These are phyloP conservation scores for Gynostemma pentaphyllum DNA, from an alignment of 306 rosid species.

Conservation along the genomic window DNA sequence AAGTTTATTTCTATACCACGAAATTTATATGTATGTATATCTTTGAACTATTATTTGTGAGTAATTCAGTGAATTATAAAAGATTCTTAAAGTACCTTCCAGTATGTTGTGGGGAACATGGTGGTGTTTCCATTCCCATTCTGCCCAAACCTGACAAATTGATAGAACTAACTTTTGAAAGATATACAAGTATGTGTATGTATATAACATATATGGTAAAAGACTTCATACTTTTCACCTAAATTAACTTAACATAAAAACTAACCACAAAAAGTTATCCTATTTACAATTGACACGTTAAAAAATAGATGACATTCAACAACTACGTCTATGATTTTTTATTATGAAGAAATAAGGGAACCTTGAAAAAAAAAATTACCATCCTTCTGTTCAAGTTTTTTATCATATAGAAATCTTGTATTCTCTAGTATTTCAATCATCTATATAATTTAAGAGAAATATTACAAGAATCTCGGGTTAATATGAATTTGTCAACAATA, in stretches of 20 bases:
- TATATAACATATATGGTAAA: neutral
- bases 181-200: neutral
- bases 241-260: no score
- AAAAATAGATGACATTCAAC: neutral
- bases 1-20: neutral
- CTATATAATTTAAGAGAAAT: neutral
- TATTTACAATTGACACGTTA: neutral
- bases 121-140: constrained; percentile 70
- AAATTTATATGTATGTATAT: neutral
- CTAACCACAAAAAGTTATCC: no score
- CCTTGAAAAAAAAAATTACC: neutral
- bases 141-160: constrained; percentile 62
- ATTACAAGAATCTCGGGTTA: neutral
- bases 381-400: neutral
- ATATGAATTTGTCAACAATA: neutral
- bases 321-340: neutral
- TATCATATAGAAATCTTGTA: neutral
- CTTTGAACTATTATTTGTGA: no score
- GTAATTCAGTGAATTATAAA: neutral
- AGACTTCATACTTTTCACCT: neutral
- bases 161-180: neutral
- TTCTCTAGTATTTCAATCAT: neutral
- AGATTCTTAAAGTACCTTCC: constrained; percentile 30
- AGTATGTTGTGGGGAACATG: constrained; percentile 58
- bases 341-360: neutral